Base-by-base conservation (phyloP, 805 yeast genomes). In the Wickerhamomyces kurtzmanii region DNA sequence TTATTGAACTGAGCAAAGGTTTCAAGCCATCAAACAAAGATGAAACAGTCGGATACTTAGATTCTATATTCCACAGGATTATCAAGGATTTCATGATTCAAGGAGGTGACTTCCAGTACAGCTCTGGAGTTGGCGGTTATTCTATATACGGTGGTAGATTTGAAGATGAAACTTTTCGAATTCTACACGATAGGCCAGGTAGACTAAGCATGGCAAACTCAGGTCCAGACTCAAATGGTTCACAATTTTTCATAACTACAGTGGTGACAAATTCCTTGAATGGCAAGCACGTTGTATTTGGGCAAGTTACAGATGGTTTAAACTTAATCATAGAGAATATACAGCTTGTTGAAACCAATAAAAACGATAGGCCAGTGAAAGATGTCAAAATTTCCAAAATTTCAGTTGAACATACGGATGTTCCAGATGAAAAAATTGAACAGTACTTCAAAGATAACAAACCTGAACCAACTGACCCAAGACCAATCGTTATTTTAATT, bases 31-130 rank as follows among this genome's bases (percentile, higher is more conserved):
- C 38, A 21, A 33, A 34, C 12, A 23, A 31, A n/a, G 32, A 30
- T 3, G 39, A 57, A 19, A 44, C 37, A 5, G 31, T 49, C 12
- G 59, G 69, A 4, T 83, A 78, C 60, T 59, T 63, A 41, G 67
- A 65, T 36, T 68, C 84, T 5, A 53, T 62, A 12, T 80, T 85
- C 68, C 91, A 81, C 56, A 68, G 87, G 35, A 73, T 85, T 28
- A 76, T 81, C 37, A 64, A 71, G 24, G 65, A 67, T 31, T 82
- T 81, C 51, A 75, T 83, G 79, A 68, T 86, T 41, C 94, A 83
- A 58, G 94, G 94, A 32, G 96, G 96, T 37, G 89, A 84, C 53
- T 75, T 78, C 49, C 75, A 80, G 39, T 67, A 65, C 15, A 55
- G 53, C 22, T 62, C 66, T 40, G 87, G 89, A 11, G 63, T 71